Evolutionary conservation across 176 grass and related monocot genomes (phyloP), one percentile per base, ranked within the genome.

Genomic region (Microstegium vimineum): DNA sequence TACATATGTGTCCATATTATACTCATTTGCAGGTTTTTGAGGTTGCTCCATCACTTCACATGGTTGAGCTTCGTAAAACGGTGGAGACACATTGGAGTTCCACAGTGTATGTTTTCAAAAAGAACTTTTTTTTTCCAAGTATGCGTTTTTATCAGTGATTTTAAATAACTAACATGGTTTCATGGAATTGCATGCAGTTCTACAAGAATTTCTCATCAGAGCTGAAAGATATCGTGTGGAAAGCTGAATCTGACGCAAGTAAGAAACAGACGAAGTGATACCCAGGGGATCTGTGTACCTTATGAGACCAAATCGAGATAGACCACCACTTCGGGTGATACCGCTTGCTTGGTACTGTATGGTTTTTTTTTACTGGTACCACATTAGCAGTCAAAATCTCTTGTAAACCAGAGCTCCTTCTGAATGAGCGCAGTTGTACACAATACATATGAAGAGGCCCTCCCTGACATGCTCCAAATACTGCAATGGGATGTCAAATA

Each of bases 41-140:
- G 89, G 96, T 99, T 69, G 96, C 96, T 82, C 91, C 96, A 82
- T 90, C 93, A 35, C 85, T 99, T 60, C 96, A 99, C 78, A 85
- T 99, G 86, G 96, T 99, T 57, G 96, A 99, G 77, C 93, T 99
- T 77, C 93, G 96, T 66, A 95, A 99, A 90, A 99, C 90, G 96
- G 96, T 57, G 96, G 96, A 5, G 96, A 99, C 71, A 99, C 96
- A 12, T 85, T 99, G 87, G 96, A 99, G 80, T 99, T 99, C 77
- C 87, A 99, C 89, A 95, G 75, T 80, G 96, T 89, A 94, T 28
- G 85, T 71, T 35, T 60, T 71, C 49, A 42, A 22, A 77, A 81
- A 28, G 47, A 31, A n/a, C n/a, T 1, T 51, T 57, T 35, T 20
- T n/a, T 64, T 26, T 14, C 6, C 23, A 33, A 41, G 13, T 6